These are phyloP conservation scores for rapeseed (Brassica napus) DNA, from an alignment of 345 rosid genomes.

Conservation along the genomic window Da-Ae NC_063448.1:49441501-49442000, in stretches of 20 bases:
- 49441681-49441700: conserved; percentile 39
- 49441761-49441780: conserved; percentile 38
- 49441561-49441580: conserved; percentile 35
- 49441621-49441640: conserved; percentile 14
- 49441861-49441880: conserved; percentile 51
- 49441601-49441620: conserved; percentile 13
- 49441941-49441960: conserved; percentile 57
- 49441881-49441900: background rate
- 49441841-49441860: conserved; percentile 67
- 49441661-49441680: conserved; percentile 37
- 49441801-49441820: conserved; percentile 65
- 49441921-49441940: conserved; percentile 14
- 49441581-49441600: conserved; percentile 27
- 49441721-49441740: conserved; percentile 41
- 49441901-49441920: conserved; percentile 14
- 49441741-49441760: conserved; percentile 33
- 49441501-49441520: conserved; percentile 32
- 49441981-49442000: conserved; percentile 70
- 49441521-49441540: conserved; percentile 42
- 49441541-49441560: conserved; percentile 43
- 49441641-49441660: conserved; percentile 28
- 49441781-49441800: conserved; percentile 41
- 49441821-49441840: conserved; percentile 56
- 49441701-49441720: conserved; percentile 39
- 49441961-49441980: conserved; percentile 59